Percentiles rank a stretch among this genome's conserved stretches.
Conservation (phyloP, 2,329 filamentous ascomycete genomes). For the Fusarium miscanthi region DNA sequence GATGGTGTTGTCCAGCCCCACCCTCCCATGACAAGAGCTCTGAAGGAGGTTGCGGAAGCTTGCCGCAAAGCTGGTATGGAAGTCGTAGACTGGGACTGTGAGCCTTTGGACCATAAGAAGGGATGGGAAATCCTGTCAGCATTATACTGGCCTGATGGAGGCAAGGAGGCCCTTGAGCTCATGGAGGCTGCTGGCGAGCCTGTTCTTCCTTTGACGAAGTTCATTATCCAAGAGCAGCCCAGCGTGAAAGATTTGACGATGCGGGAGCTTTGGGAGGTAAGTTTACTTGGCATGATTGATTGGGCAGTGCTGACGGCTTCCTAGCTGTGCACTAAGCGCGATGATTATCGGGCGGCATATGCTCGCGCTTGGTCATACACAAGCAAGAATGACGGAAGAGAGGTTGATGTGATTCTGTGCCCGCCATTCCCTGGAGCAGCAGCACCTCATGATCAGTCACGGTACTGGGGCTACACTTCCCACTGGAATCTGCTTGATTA, state of each 20-base stretch:
- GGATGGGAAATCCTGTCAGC: slow-evolving; percentile 57
- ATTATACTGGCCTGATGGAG: slow-evolving; percentile 71
- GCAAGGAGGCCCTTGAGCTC: slow-evolving; percentile 60
- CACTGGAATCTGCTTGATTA: slow-evolving; percentile 79
- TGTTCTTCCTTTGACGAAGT: slow-evolving; percentile 66
- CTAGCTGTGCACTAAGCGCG: slow-evolving; percentile 51
- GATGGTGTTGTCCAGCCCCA: slow-evolving; percentile 70
- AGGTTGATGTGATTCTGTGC: slow-evolving; percentile 71
- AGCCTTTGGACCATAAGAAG: slow-evolving; percentile 62
- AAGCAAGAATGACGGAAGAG: slow-evolving; percentile 38
- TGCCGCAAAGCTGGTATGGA: slow-evolving; percentile 63
- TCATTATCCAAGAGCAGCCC: slow-evolving; percentile 66
- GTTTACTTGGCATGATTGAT: accelerated
- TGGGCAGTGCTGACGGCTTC: accelerated
- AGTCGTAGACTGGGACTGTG: slow-evolving; percentile 63
- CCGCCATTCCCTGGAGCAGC: slow-evolving; percentile 67
- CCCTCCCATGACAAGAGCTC: slow-evolving; percentile 67
- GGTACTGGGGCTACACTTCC: slow-evolving; percentile 73
- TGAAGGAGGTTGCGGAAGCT: slow-evolving; percentile 64
- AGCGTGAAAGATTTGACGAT: slow-evolving; percentile 55
- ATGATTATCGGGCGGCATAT: slow-evolving; percentile 54
- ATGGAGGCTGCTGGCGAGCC: slow-evolving; percentile 68
- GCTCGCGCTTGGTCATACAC: slow-evolving; percentile 53
- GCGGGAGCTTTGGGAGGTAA: slow-evolving; percentile 54
- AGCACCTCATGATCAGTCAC: slow-evolving; percentile 54